Conservation (phyloP, 768 basidiomycete species). For the Mycena rebaudengoi region DNA sequence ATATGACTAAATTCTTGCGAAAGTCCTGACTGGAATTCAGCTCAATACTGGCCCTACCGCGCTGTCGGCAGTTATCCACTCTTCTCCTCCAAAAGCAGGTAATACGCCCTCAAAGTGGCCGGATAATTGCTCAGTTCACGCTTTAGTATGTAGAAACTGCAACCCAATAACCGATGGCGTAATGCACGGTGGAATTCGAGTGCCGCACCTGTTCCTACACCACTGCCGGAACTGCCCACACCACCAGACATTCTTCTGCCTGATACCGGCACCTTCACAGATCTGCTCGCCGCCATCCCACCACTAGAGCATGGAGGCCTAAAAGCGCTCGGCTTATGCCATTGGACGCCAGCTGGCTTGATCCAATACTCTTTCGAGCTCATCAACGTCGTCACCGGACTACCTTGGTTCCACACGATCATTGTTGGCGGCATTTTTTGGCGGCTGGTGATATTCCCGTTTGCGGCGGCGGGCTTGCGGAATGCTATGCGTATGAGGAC, state of each 20-base stretch:
- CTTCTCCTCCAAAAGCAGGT: slow-evolving; percentile 14
- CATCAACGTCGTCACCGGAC: slow-evolving; percentile 70
- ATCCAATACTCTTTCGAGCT: slow-evolving; percentile 71
- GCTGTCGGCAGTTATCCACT: slow-evolving; percentile 17
- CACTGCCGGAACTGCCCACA: neutral
- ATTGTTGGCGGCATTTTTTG: slow-evolving; percentile 68
- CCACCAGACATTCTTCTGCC: neutral
- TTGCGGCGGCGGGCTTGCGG: slow-evolving; percentile 63
- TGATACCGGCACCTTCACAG: neutral
- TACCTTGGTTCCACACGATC: slow-evolving; percentile 90
- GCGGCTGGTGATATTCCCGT: slow-evolving; percentile 67
- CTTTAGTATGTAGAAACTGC: slow-evolving; percentile 19
- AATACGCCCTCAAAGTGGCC: neutral
- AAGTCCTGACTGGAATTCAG: neutral
- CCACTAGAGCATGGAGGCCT: slow-evolving; percentile 79
- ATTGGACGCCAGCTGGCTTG: slow-evolving; percentile 73
- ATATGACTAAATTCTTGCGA: neutral
- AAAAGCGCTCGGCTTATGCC: slow-evolving; percentile 67
- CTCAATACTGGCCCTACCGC: slow-evolving; percentile 14
- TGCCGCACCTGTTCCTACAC: neutral
- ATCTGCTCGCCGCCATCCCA: slow-evolving; percentile 29
- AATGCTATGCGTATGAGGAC: slow-evolving; percentile 68
- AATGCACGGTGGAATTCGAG: slow-evolving; percentile 23
- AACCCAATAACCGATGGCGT: slow-evolving; percentile 18
- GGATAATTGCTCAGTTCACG: slow-evolving; percentile 17